Conservation (phyloP, 345 rosid genomes). For the Cardiospermum halicacabum region DNA sequence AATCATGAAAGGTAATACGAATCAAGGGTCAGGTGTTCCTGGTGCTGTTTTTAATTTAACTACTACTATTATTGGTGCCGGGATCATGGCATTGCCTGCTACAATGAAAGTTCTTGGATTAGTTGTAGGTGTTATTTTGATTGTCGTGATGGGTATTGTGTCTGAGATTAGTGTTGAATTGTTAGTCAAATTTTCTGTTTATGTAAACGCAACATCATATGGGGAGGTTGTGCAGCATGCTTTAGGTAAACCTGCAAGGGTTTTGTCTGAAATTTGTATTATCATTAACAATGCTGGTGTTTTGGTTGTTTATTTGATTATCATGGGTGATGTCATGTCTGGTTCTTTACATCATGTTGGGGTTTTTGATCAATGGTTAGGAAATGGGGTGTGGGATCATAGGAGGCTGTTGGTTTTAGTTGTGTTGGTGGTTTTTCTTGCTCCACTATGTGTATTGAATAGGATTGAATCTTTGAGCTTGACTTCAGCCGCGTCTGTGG, state of each 20-base stretch:
- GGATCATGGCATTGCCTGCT: slow-evolving; percentile 98
- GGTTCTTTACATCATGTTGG: slow-evolving; percentile 82
- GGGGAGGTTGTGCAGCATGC: slow-evolving; percentile 87
- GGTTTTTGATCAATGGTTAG: slow-evolving; percentile 91
- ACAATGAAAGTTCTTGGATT: slow-evolving; percentile 92
- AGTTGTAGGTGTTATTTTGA: slow-evolving; percentile 56
- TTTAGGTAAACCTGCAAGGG: slow-evolving; percentile 77
- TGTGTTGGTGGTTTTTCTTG: slow-evolving; percentile 67
- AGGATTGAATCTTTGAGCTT: slow-evolving; percentile 86
- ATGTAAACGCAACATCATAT: slow-evolving; percentile 62
- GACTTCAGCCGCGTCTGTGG: slow-evolving; percentile 93
- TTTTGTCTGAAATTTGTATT: slow-evolving; percentile 82
- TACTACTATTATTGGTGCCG: slow-evolving; percentile 89
- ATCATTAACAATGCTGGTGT: slow-evolving; percentile 92
- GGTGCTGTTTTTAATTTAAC: slow-evolving; percentile 96
- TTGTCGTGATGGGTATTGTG: slow-evolving; percentile 67
- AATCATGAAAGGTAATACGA: slow-evolving; percentile 23
- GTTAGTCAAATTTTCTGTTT: slow-evolving; percentile 63
- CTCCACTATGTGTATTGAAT: slow-evolving; percentile 76
- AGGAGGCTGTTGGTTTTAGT: slow-evolving; percentile 64
- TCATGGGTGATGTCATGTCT: slow-evolving; percentile 93
- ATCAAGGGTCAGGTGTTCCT: slow-evolving; percentile 48
- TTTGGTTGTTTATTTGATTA: slow-evolving; percentile 84
- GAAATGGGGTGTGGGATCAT: slow-evolving; percentile 93
- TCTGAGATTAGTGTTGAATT: slow-evolving; percentile 90